These are phyloP conservation scores for Polyporus arcularius DNA, from an alignment of 768 basidiomycete genomes.

Conservation along the genomic window DNA sequence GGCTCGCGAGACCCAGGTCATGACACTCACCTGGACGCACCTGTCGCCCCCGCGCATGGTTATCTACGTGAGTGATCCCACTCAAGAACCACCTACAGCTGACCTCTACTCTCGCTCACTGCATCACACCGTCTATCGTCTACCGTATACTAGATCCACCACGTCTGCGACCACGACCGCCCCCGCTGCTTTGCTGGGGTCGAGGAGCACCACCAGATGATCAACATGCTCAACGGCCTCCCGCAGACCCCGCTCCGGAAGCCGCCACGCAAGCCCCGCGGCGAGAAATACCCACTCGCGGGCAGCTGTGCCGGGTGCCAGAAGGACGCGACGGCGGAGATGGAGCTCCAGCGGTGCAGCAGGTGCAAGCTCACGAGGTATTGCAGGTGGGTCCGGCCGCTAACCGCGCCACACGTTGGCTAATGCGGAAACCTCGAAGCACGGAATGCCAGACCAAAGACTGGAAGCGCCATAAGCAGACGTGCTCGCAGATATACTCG, in stretches of 20 bases:
- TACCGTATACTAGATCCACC: conserved; percentile 17
- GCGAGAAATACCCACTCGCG: conserved; percentile 11
- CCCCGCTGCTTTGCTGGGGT: conserved; percentile 7
- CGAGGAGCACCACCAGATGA: conserved; percentile 1
- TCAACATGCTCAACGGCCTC: background rate
- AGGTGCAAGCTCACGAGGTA: conserved; percentile 22
- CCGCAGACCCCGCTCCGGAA: background rate
- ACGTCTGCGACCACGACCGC: conserved; percentile 15
- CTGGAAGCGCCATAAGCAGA: conserved; percentile 19
- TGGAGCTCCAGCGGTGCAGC: conserved; percentile 5
- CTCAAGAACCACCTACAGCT: background rate
- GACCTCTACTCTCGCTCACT: background rate
- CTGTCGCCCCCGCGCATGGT: background rate
- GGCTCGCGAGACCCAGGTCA: background rate
- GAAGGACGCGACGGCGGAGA: conserved; percentile 9
- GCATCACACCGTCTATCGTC: background rate
- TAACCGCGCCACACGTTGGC: background rate
- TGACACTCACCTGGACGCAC: background rate
- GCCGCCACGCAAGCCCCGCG: background rate
- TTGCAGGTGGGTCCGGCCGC: conserved; percentile 8
- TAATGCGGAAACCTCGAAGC: background rate
- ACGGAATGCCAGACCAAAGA: conserved; percentile 18
- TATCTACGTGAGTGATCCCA: background rate
- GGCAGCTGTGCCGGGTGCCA: conserved; percentile 19
- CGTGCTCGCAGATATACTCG: background rate